Percentiles rank a stretch among this genome's conserved stretches.
Conservation (phyloP, 73 alveolate genomes). For the Effrenium voratum region DNA sequence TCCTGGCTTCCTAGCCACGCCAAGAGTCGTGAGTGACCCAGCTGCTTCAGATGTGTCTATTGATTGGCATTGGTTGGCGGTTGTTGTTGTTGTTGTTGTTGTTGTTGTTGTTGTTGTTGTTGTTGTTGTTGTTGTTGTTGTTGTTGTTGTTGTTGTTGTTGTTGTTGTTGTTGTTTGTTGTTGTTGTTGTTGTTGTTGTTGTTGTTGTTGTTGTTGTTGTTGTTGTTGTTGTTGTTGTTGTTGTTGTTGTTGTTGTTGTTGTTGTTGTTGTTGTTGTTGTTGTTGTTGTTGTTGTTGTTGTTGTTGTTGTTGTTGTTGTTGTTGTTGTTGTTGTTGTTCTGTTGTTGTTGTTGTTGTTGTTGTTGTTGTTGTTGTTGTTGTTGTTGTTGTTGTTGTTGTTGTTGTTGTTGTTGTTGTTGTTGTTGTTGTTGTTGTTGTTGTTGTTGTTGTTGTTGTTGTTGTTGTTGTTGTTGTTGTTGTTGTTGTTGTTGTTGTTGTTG, state of each 20-base stretch:
- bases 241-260: not conserved
- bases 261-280: not conserved
- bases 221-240: not conserved
- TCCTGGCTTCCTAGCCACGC: too few species aligned
- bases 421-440: too few species aligned
- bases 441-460: too few species aligned
- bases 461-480: too few species aligned
- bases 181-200: not conserved
- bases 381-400: too few species aligned
- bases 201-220: not conserved
- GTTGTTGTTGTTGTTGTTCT: too few species aligned
- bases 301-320: too few species aligned
- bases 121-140: not conserved
- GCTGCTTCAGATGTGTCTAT: not conserved
- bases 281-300: not conserved
- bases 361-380: too few species aligned
- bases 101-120: not conserved
- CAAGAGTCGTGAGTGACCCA: not conserved
- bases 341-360: too few species aligned
- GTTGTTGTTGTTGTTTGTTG: not conserved
- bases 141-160: not conserved
- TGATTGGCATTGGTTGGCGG: not conserved
- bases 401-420: too few species aligned
- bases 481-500: too few species aligned
- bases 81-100: not conserved